Evolutionary conservation across 371 early-diverging fungal genomes (phyloP), one percentile per base, ranked within the genome.

Genomic region (Mortierella polycephala): DNA sequence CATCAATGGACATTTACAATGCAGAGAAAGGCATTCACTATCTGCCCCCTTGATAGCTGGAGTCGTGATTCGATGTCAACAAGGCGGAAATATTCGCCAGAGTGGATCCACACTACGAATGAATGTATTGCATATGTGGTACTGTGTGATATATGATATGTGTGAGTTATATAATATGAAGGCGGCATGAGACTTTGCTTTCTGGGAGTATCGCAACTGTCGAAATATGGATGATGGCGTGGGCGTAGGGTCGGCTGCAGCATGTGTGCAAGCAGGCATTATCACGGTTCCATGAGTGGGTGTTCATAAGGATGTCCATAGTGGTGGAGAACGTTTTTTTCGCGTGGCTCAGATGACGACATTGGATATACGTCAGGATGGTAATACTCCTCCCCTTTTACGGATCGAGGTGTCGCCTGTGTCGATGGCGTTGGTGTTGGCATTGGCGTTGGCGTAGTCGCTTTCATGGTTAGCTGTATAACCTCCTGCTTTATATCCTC

Each of bases 241-340:
- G 30, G 4, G 30, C 30, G 30, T 30, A 30, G 30, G 4, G 30
- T 30, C 30, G 4, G 30, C 4, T 30, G 18, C 41, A 41, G 59
- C 60, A 30, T 23, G 7, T 23, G 30, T 37, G 37, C 18, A 14
- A 16, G 7, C 30, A 37, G 37, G 39, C 13, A 56, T 5, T 30
- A 16, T 64, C 55, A 71, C 0, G 71, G 71, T 30, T 71, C 71
- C 55, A 56, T 60, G 21, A 64, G 30, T n/a, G 61, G 45, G 7
- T 71, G 71, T 12, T 55, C 44, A 57, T 56, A 71, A 0, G 41
- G 40, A 16, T 54, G 45, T 30, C 60, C 64, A 44, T 71, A 65
- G 41, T 50, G 62, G 21, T 62, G 62, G 16, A 50, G 39, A 0
- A 52, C 18, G 8, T 21, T 39, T 23, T 72, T 72, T 57, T 45